Evolutionary conservation across 805 yeast species (phyloP).

Genomic region (Ascoidea tarda): DNA sequence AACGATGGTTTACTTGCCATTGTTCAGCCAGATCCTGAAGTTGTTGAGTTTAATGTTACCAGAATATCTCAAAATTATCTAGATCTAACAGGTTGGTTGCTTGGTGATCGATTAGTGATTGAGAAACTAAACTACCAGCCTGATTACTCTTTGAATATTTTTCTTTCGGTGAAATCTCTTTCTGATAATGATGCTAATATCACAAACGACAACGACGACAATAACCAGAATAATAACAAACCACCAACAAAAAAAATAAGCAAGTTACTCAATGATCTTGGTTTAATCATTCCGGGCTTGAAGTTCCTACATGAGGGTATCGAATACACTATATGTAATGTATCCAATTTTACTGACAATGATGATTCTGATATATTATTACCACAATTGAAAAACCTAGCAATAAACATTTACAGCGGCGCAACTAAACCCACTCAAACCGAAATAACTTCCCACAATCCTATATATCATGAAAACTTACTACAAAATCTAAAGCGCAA

Average conservation of each 20-base stretch:
- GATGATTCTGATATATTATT: slow-evolving; percentile 17
- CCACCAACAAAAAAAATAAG: slow-evolving; percentile 21
- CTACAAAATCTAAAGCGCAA: slow-evolving; percentile 23
- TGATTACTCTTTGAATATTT: slow-evolving; percentile 23
- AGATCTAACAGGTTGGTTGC: slow-evolving; percentile 24
- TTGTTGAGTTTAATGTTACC: slow-evolving; percentile 24
- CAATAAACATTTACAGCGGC: slow-evolving; percentile 9
- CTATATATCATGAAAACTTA: slow-evolving; percentile 13
- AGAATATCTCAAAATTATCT: slow-evolving; percentile 34
- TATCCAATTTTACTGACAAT: slow-evolving; percentile 14
- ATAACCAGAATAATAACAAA: not conserved
- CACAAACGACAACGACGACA: slow-evolving; percentile 2
- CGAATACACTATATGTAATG: slow-evolving; percentile 8
- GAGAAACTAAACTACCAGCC: slow-evolving; percentile 36
- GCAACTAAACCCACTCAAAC: slow-evolving; percentile 8
- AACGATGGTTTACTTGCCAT: slow-evolving; percentile 27
- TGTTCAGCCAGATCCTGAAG: slow-evolving; percentile 17
- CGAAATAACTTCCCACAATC: slow-evolving; percentile 9
- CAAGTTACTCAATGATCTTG: slow-evolving; percentile 35
- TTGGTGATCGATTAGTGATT: slow-evolving; percentile 40
- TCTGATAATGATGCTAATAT: not conserved
- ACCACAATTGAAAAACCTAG: slow-evolving; percentile 15
- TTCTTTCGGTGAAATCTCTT: slow-evolving; percentile 16
- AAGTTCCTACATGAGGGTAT: slow-evolving; percentile 15
- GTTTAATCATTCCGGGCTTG: slow-evolving; percentile 48